phyloP scores from a whole-genome alignment of 139 green algal species.

The Pleodorina starrii region DNA sequence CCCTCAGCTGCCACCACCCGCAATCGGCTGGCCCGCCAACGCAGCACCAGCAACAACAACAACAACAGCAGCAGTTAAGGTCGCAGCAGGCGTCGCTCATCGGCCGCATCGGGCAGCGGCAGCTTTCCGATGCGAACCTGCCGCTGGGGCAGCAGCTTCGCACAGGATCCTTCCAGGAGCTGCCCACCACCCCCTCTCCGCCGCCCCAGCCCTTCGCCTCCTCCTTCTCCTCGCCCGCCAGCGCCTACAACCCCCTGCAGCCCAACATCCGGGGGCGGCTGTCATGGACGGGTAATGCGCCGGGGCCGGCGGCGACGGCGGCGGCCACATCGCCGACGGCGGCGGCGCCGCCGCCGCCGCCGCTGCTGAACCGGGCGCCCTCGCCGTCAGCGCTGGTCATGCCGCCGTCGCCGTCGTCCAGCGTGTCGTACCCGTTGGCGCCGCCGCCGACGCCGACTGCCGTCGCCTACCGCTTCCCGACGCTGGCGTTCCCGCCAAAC shows the following conservation, averaged over 20 bases:
- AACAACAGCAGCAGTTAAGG: neutral
- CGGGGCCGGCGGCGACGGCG: neutral
- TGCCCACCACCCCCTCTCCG: neutral
- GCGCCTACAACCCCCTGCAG: conserved; percentile 14
- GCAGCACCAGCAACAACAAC: neutral
- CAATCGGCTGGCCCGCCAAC: neutral
- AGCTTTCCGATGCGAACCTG: neutral
- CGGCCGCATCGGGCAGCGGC: neutral
- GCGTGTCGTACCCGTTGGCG: neutral
- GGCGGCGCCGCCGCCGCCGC: neutral
- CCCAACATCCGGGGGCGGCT: neutral
- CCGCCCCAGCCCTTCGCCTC: neutral
- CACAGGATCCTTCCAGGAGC: neutral
- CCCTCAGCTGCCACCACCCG: too few relatives aligned
- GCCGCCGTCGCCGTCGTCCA: neutral
- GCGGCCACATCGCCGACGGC: neutral
- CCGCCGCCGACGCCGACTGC: neutral
- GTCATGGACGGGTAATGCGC: neutral
- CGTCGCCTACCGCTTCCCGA: conserved; percentile 7
- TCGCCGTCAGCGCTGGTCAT: neutral
- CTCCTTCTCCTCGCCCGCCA: neutral
- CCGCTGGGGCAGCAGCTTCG: neutral
- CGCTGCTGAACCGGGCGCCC: neutral
- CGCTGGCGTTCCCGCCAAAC: neutral
- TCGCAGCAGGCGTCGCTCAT: neutral